A percentile compares a stretch with the other conserved stretches of the same genome.
Conservation (phyloP, 768 basidiomycete species). For the Leccinum rimulosum region DNA sequence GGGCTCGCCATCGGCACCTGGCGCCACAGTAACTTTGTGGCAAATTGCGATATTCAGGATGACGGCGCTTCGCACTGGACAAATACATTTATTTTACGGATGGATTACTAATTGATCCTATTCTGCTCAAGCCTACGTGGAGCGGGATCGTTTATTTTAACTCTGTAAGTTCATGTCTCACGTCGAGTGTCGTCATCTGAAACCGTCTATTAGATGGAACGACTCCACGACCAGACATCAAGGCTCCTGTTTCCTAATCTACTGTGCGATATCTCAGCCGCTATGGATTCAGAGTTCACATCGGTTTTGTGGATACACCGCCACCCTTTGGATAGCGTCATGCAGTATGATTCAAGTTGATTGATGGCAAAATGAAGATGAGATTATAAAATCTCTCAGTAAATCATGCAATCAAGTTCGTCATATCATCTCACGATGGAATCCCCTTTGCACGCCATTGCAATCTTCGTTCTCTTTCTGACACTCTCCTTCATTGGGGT, state of each 20-base stretch:
- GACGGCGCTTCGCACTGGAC: not conserved
- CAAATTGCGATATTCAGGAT: not conserved
- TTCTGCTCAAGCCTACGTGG: not conserved
- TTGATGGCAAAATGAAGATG: not conserved
- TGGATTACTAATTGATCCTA: not conserved
- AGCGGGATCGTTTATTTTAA: not conserved
- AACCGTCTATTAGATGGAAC: conserved; percentile 4
- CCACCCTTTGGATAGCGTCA: not conserved
- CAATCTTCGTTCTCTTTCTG: not conserved
- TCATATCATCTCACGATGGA: conserved; percentile 2
- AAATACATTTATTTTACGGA: too few species aligned
- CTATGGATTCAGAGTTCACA: not conserved
- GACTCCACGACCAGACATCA: not conserved
- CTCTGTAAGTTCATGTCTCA: conserved; percentile 4
- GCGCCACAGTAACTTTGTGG: not conserved
- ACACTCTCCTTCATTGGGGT: conserved; percentile 1
- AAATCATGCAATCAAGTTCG: not conserved
- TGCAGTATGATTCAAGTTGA: not conserved
- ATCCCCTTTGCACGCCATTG: not conserved
- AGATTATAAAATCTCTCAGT: conserved; percentile 7
- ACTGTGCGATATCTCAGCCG: not conserved
- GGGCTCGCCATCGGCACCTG: not conserved
- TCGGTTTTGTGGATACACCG: not conserved
- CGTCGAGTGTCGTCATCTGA: not conserved
- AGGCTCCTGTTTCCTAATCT: not conserved